Base-by-base conservation (phyloP, 345 rosid genomes). In the Euclidium syriacum region DNA sequence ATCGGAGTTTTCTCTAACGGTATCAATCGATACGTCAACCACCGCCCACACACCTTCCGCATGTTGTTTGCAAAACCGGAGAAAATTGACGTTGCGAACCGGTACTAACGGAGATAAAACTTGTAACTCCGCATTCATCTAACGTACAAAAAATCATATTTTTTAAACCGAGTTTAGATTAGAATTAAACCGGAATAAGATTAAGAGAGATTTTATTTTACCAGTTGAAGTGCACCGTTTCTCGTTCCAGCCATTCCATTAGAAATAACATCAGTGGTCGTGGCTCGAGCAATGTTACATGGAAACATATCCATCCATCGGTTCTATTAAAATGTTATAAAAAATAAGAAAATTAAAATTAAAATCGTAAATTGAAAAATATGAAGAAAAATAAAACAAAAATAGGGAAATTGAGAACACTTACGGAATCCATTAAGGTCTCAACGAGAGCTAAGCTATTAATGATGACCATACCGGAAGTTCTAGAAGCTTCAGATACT, bases 111-210 rank as follows among this genome's bases (percentile, higher is more conserved):
- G 96, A 1, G 95, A 81, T 52, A 84, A 76, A 52, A 86, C 79
- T 67, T 86, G 91, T 48, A 86, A 35, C 68, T 91, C 91, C n/a
- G 88, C 92, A 43, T 73, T 62, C 82, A 86, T 80, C 95, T 87
- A 67, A 20, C 12, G 63, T 3, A 27, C 3, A 19, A 19, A 7
- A 47, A 59, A 54, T 32, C 48, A 15, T 14, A 24, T 47, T 7
- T 59, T 12, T 12, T 40, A 26, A 52, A 35, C 27, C 18, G 20
- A n/a, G n/a, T n/a, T n/a, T n/a, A n/a, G n/a, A n/a, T n/a, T n/a
- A n/a, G 0, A 5, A 46, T 6, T 36, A 16, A 53, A 59, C 55
- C 57, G 51, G 67, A 17, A 46, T 25, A 19, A 51, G 34, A 57
- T 2, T 20, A 1, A 20, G 14, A 19, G 1, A 43, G 27, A 49